A percentile compares a stretch with the other conserved stretches of the same genome.
phyloP scores from a whole-genome alignment of 805 yeast genomes.

The Metschnikowia borealis region DNA sequence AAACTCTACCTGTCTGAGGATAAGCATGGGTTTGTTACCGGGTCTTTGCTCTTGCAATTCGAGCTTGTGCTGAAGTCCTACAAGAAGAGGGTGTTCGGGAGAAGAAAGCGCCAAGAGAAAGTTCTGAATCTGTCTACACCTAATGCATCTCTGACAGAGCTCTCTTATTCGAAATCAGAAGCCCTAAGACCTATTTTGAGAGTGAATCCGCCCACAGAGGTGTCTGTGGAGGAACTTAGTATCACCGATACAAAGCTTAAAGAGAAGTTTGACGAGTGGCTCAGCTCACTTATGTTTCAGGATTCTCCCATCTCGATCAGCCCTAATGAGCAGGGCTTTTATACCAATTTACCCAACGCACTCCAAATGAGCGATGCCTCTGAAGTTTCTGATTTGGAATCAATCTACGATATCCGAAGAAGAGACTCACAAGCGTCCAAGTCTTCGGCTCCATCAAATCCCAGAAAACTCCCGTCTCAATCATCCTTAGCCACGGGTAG shows the following conservation, averaged over 20 bases:
- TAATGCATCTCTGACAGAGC: not conserved
- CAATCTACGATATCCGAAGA: slow-evolving; percentile 12
- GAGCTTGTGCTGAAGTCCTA: slow-evolving; percentile 26
- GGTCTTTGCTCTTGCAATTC: slow-evolving; percentile 42
- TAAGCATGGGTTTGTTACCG: slow-evolving; percentile 44
- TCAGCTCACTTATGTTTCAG: slow-evolving; percentile 24
- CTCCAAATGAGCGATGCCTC: slow-evolving; percentile 12
- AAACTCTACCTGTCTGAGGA: slow-evolving; percentile 38
- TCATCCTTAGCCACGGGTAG: not conserved
- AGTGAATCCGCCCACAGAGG: slow-evolving; percentile 5
- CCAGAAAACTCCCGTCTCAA: not conserved
- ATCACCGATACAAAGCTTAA: slow-evolving; percentile 1
- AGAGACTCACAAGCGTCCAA: not conserved
- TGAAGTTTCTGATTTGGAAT: slow-evolving; percentile 33
- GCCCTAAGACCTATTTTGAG: slow-evolving; percentile 4
- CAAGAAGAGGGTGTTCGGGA: slow-evolving; percentile 4
- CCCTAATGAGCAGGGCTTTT: slow-evolving; percentile 41
- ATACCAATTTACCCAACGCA: slow-evolving; percentile 22
- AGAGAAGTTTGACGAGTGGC: slow-evolving; percentile 24
- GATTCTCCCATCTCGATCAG: slow-evolving; percentile 9
- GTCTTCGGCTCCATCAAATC: not conserved
- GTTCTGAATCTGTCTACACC: not conserved
- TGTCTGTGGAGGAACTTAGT: slow-evolving; percentile 5
- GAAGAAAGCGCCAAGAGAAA: slow-evolving; percentile 5
- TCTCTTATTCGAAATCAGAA: not conserved